A percentile compares a stretch with the other conserved stretches of the same genome.
Conservation (phyloP, 2,329 filamentous ascomycete genomes). For the Colletotrichum orchidophilum region DNA sequence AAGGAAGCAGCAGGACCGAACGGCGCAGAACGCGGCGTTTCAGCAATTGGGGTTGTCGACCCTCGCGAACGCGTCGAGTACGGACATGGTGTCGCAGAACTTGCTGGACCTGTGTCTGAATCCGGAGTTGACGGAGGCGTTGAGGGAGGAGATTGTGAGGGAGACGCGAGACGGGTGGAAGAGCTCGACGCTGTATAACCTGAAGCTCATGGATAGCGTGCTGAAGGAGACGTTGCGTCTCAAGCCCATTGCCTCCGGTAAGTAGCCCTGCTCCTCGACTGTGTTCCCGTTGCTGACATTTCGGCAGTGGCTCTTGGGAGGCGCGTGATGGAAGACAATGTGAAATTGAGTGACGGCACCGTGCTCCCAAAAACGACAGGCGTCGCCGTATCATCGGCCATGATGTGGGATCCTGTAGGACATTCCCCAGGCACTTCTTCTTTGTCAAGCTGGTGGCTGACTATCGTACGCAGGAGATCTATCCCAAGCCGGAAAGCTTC, state of each 20-base stretch:
- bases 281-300: not conserved
- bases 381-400: constrained; percentile 1
- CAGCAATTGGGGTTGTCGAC: constrained; percentile 85
- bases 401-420: constrained; percentile 8
- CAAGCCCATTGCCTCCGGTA: constrained; percentile 17
- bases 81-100: constrained; percentile 46
- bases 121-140: constrained; percentile 48
- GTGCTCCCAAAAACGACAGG: constrained; percentile 6
- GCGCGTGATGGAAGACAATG: constrained; percentile 2
- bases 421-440: not conserved
- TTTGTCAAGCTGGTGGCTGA: not conserved
- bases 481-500: not conserved
- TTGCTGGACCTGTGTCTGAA: constrained; percentile 50
- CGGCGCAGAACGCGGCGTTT: constrained; percentile 70
- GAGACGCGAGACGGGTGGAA: constrained; percentile 47
- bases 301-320: not conserved
- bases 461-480: not conserved
- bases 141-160: constrained; percentile 52
- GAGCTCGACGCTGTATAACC: constrained; percentile 47
- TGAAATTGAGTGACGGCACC: constrained; percentile 14
- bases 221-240: constrained; percentile 50
- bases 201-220: constrained; percentile 52
- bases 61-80: constrained; percentile 54
- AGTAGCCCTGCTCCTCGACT: too few species aligned
- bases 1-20: constrained; percentile 47